Evolutionary conservation across 2,329 filamentous ascomycete species (phyloP), one percentile per base, ranked within the genome.

Genomic region (Phoma sp.): DNA sequence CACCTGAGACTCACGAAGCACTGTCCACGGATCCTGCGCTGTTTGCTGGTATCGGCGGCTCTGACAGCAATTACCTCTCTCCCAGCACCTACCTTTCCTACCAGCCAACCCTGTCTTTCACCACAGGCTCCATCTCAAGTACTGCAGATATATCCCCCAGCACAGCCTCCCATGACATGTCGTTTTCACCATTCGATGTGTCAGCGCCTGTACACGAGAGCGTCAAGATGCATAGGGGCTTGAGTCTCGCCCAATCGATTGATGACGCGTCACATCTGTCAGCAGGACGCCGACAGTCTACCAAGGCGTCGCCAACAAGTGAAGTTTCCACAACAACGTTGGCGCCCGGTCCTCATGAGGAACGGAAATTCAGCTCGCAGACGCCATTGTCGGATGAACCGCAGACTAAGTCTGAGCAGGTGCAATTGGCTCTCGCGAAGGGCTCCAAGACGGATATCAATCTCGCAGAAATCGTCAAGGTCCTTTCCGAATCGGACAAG

Each of bases 361-460:
- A 18, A 9, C 7, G 8, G 4, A 25, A 23, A 4, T 4, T 27
- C 6, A 8, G 2, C 7, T 8, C n/a, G 18, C 8, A 37, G n/a
- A 5, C 30, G 9, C 7, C 23, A 7, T 8, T 40, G 2, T 47
- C 52, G 10, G 39, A 2, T 46, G 62, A 51, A 29, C 64, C 66
- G 4, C 70, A 71, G 32, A 71, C 69, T 7, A 72, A 74, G 37
- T 61, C 65, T 7, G 65, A 71, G 25, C 69, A 72, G 50, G 67
- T 71, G 55, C 52, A 58, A 4, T 30, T 37, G 32, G 40, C n/a
- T 10, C 56, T 72, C 2, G 60, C 58, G 13, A 69, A 66, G 35
- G 52, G 69, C 3, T 65, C 65, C 3, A 65, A 66, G 35, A 50
- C 57, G 3, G 50, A 68, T 8, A 42, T 57, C 14, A 52, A 67